Evolutionary conservation across 208 protist species (phyloP), one percentile per base, ranked within the genome.

Genomic region (Spongospora subterranea): DNA sequence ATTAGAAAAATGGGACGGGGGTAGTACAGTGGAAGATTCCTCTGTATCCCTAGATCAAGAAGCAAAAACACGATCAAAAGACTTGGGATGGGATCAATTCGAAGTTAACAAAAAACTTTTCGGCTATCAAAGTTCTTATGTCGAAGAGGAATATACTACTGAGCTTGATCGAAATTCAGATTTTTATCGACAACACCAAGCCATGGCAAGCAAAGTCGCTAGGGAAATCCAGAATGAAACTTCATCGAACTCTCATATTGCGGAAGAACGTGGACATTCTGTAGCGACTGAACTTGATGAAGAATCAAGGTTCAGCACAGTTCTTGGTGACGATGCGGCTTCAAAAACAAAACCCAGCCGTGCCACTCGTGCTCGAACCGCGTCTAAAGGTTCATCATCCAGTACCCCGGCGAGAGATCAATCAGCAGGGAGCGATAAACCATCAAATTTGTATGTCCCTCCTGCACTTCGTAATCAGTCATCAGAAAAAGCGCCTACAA

Each of bases 251-350:
- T 13, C n/a, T 35, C 71, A 82, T 43, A 43, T 82, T 35, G 71
- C 71, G 17, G 71, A 82, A 43, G 71, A 82, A 35, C 71, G 71
- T 35, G 71, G 71, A 20, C 71, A 82, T 82, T 17, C 6, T 20
- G n/a, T 82, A 6, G 6, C 35, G 17, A 6, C 6, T n/a, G 71
- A 82, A 20, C 17, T 43, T 35, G 71, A 82, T 43, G 71, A 82
- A 43, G 71, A 82, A 35, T 35, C 71, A 82, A 35, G 71, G n/a
- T 82, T 39, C n/a, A 82, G 71, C 71, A 82, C 71, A n/a, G 71
- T 82, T 82, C n/a, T 82, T 20, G 71, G n/a, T n/a, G n/a, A n/a
- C n/a, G n/a, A n/a, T n/a, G n/a, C n/a, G n/a, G n/a, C n/a, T n/a
- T n/a, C n/a, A n/a, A n/a, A n/a, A n/a, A n/a, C n/a, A n/a, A n/a